Base-by-base conservation (phyloP, 345 rosid genomes). In the Eucalyptus cloeziana region DNA sequence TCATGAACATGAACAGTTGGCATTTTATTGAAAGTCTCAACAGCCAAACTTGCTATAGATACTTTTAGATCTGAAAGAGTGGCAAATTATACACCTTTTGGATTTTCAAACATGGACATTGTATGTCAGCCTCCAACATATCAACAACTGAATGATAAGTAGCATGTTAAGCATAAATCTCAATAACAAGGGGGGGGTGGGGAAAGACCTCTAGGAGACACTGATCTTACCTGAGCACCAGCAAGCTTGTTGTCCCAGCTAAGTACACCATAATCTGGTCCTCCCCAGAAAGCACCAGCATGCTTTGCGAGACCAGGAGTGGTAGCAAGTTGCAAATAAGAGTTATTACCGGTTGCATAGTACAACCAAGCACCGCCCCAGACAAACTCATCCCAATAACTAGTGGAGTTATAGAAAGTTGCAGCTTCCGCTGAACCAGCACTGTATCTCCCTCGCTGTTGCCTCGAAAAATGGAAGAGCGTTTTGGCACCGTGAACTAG, bases 221-320 rank as follows among this genome's bases (percentile, higher is more conserved):
- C 52, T 89, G 76, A 86, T 89, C 90, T 91, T 89, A 97, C 99
- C 96, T 96, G 99, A 88, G 97, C 97, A 88, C 98, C 99, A 19
- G 99, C 89, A 89, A 97, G 99, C 93, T 98, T 98, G 93, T 98
- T 98, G 92, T 98, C 99, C 99, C 99, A 98, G 92, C 96, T 96
- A 93, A 96, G 94, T 2, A 98, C 99, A 86, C 98, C 98, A 90
- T 95, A 95, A 91, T 93, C 96, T 9, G 97, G 95, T 37, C 96
- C 98, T 88, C 99, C 98, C 98, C 96, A 94, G 91, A 97, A 98
- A 87, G 96, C 95, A 89, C 99, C 99, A 62, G 99, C 99, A 92
- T 96, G 99, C 90, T 56, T 97, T 9, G 98, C 98, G 87, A 98
- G 86, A 88, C 91, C 94, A 27, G 97, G 94, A 90, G 92, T 87